Evolutionary conservation across 108 stramenopile species (phyloP), one percentile per base, ranked within the genome.

Genomic region (Nitzschia inconspicua): DNA sequence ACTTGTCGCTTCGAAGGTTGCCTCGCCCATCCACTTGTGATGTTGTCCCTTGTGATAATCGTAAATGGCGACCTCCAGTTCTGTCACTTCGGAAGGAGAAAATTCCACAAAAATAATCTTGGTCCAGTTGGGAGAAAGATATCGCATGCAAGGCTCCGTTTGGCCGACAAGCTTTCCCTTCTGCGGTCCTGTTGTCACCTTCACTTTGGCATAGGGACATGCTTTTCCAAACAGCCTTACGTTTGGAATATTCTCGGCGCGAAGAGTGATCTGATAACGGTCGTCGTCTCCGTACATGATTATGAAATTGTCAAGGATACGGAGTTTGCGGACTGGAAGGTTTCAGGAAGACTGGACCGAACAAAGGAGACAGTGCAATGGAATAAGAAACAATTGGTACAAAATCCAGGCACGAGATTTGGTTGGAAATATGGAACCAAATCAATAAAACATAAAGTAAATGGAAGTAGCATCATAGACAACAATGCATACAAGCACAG

Each of bases 31-130:
- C 14, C 59, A 24, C 7, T 37, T 52, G 18, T 39, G 42, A 6
- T 54, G 39, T 7, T 22, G 23, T 20, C 62, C 67, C 29, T 43
- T 32, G 0, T 51, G n/a, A 40, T 23, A 51, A 47, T 77, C 47
- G 31, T 40, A 77, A 24, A 79, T 41, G 18, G 40, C 42, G 8
- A 79, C 27, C 19, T 58, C 42, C 13, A 71, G 29, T 5, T 66
- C 56, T 14, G 60, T 61, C 23, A 52, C 20, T 0, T 57, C 48
- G 42, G 49, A 16, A 4, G 65, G 40, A 36, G 65, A 59, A 16
- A 42, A 51, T 40, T 78, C 71, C 11, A 79, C 14, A 60, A 54
- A 73, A 36, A 79, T 41, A 16, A 56, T 39, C 19, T 36, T 70
- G 36, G 48, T 46, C 53, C 63, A 79, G 28, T 73, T 60, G 4